Evolutionary conservation across 148 eudicot genomes (phyloP).

Genomic region (Rhododendron mucronatum): DNA sequence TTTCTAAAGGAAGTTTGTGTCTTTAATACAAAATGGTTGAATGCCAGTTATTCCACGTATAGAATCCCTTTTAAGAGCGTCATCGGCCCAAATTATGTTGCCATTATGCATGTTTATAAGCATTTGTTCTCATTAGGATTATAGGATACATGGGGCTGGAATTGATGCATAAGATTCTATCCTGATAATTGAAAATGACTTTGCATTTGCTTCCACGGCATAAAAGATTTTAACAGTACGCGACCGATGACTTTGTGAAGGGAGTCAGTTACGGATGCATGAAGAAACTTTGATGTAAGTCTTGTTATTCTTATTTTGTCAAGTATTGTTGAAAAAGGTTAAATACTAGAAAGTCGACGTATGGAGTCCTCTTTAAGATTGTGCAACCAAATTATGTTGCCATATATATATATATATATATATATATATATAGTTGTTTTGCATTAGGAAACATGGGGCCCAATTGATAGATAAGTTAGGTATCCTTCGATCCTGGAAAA

Average conservation of each 20-base stretch:
- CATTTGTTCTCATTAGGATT: not conserved
- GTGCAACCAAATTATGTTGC: not conserved
- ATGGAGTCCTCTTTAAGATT: not conserved
- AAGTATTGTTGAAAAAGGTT: not conserved
- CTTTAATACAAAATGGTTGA: not conserved
- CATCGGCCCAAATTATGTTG: not conserved
- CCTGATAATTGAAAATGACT: not conserved
- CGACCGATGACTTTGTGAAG: not conserved
- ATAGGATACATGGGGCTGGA: not conserved
- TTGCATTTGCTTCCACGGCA: not conserved
- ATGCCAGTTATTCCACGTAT: not conserved
- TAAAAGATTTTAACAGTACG: not conserved
- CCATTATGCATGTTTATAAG: not conserved
- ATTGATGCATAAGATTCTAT: not conserved
- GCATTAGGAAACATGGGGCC: not conserved
- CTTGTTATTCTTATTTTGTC: not conserved
- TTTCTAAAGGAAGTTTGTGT: not conserved
- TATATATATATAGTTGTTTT: not conserved
- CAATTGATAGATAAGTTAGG: not conserved
- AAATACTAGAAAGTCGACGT: not conserved
- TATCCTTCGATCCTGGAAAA: not conserved
- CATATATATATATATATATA: not conserved
- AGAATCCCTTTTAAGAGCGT: not conserved
- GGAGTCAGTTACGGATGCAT: not conserved
- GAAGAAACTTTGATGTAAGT: no score